Conservation (phyloP, 1,284 basidiomycete genomes). For the Puccinia polysora region DNA sequence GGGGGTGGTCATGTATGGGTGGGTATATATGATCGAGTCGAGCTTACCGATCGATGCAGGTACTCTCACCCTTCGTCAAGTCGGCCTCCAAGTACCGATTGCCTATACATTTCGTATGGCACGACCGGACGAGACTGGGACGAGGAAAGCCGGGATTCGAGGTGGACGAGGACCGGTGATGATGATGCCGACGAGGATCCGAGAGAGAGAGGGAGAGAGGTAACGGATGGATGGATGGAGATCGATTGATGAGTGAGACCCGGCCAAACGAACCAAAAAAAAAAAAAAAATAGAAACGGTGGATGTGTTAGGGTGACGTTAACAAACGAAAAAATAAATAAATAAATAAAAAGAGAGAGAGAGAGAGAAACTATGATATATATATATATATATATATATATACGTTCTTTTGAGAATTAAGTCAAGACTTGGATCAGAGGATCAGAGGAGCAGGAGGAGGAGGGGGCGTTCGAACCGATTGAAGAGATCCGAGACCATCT, state of each 20-base stretch:
- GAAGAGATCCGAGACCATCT: conserved; percentile 90
- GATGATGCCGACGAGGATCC: too few species aligned
- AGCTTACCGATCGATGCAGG: conserved; percentile 94
- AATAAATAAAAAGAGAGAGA: conserved; percentile 38
- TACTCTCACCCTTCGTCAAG: conserved; percentile 96
- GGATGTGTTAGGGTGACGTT: too few species aligned
- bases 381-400: too few species aligned
- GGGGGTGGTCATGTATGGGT: neutral
- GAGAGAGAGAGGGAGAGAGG: too few species aligned
- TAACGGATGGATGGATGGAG: too few species aligned
- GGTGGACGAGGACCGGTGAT: too few species aligned
- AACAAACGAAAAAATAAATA: conserved; percentile 33
- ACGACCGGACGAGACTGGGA: conserved; percentile 58
- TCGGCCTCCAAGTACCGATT: conserved; percentile 81
- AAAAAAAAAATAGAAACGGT: conserved; percentile 9
- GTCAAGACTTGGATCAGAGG: conserved; percentile 58
- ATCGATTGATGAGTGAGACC: too few species aligned
- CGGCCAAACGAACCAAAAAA: conserved; percentile 16
- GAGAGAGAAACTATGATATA: too few species aligned
- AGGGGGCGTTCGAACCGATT: conserved; percentile 66
- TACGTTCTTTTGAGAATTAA: too few species aligned
- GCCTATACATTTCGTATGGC: conserved; percentile 81
- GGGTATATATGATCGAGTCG: neutral
- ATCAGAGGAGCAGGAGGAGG: neutral
- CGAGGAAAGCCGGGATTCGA: neutral